Evolutionary conservation across 2,329 filamentous ascomycete species (phyloP), one percentile per base, ranked within the genome.

Genomic region (Pestalotiopsis sp.): DNA sequence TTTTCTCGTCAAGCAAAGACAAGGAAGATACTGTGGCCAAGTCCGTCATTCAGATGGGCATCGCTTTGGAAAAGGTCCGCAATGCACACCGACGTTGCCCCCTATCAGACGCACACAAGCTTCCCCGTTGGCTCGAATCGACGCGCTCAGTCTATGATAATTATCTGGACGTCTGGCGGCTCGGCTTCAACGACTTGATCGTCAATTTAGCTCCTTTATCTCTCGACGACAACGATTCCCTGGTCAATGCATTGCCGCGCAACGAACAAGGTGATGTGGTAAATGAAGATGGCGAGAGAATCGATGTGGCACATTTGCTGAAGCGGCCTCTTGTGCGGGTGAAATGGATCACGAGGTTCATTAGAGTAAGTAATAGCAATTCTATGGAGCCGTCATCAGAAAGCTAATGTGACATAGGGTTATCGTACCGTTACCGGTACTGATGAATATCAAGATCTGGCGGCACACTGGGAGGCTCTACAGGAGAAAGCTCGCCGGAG

Each of bases 141-240:
- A 90, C 93, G 0, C 88, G 92, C 59, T 89, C 90, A 66, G 87
- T 95, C 10, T 99, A 99, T 77, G 85, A 89, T 69, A 91, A 93
- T 75, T 99, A 98, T 77, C 85, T 98, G 39, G 89, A 89, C 75
- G 90, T 92, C 7, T 99, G 96, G 96, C 88, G 94, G 38, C 86
- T 98, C 61, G 96, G 96, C 0, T 99, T 98, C 78, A 92, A 97
- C 75, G 94, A 97, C 76, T 89, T 99, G 22, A 90, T 98, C 63
- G 93, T 99, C 73, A 98, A 97, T 76, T 88, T 98, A 40, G 94
- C 94, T 1, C 92, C 94, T 7, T 88, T 89, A 4, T 80, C 81
- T 1, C 74, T 78, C 1, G 88, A 91, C 40, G 88, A 91, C 61
- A 84, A 89, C 52, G 85, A 89, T 70, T 89, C 87, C 1, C 79